These are phyloP conservation scores for Zygotorulaspora mrakii DNA, from an alignment of 1,139 yeast genomes.

Conservation along the genomic window DNA sequence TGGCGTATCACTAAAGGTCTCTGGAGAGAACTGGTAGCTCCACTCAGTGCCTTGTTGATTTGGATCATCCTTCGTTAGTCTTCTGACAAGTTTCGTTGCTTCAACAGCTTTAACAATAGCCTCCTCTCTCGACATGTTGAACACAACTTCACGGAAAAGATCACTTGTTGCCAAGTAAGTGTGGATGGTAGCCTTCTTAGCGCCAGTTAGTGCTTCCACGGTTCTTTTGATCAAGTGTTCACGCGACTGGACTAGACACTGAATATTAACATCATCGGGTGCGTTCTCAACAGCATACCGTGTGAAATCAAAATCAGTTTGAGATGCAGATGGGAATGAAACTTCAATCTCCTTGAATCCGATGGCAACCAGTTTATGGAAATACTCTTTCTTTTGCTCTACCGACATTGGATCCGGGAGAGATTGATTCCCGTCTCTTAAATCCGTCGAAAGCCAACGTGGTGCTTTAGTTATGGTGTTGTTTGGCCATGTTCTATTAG, in stretches of 20 bases:
- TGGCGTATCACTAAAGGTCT: slow-evolving; percentile 87
- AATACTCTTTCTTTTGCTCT: slow-evolving; percentile 83
- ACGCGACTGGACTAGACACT: slow-evolving; percentile 88
- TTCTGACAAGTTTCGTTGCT: slow-evolving; percentile 74
- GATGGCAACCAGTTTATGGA: slow-evolving; percentile 76
- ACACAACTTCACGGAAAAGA: slow-evolving; percentile 85
- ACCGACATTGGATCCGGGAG: slow-evolving; percentile 96
- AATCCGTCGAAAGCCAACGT: slow-evolving; percentile 93
- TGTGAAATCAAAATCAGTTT: slow-evolving; percentile 93
- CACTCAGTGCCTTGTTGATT: slow-evolving; percentile 66
- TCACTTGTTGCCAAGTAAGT: slow-evolving; percentile 90
- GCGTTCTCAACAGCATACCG: slow-evolving; percentile 88
- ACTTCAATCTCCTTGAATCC: slow-evolving; percentile 98
- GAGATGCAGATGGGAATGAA: slow-evolving; percentile 93
- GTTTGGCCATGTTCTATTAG: slow-evolving; percentile 86
- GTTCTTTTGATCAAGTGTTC: slow-evolving; percentile 87
- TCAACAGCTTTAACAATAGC: slow-evolving; percentile 76
- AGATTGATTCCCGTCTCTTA: slow-evolving; percentile 96
- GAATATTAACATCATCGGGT: slow-evolving; percentile 89
- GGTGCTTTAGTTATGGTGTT: slow-evolving; percentile 76
- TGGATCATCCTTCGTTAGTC: slow-evolving; percentile 87
- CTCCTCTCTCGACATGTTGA: slow-evolving; percentile 78
- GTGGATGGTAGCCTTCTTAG: slow-evolving; percentile 85
- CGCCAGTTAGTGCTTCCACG: slow-evolving; percentile 83
- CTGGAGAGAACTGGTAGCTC: slow-evolving; percentile 93